phyloP scores from a whole-genome alignment of 306 rosid species.

The Sesbania bispinosa region DNA sequence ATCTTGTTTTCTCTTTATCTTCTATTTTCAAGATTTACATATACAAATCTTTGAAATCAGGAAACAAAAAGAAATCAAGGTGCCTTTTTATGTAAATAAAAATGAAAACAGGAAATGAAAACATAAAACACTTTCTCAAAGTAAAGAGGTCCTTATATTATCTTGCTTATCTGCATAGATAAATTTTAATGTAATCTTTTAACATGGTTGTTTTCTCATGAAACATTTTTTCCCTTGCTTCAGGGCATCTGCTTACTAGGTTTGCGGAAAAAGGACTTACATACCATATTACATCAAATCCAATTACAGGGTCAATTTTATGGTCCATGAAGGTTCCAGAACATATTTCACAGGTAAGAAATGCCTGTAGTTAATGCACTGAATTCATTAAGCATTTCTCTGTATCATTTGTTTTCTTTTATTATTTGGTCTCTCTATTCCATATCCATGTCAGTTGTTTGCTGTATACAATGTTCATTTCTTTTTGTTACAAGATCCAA shows the following conservation, averaged over 20 bases:
- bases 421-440: not conserved
- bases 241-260: constrained; percentile 83
- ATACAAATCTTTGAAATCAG: too few species aligned
- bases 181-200: not conserved
- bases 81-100: too few species aligned
- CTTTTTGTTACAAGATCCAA: not conserved
- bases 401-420: not conserved
- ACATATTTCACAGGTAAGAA: constrained; percentile 65
- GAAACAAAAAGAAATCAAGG: too few species aligned
- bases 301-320: constrained; percentile 71
- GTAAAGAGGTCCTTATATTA: too few species aligned
- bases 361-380: not conserved
- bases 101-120: too few species aligned
- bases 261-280: constrained; percentile 81
- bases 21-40: too few species aligned
- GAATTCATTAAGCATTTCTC: constrained; percentile 11
- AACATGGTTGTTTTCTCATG: not conserved
- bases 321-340: constrained; percentile 94
- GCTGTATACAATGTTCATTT: constrained; percentile 1
- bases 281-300: constrained; percentile 80
- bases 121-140: too few species aligned
- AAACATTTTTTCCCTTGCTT: constrained; percentile 17
- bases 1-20: too few species aligned
- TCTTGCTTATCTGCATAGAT: too few species aligned
- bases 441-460: too few species aligned